A percentile compares a stretch with the other conserved stretches of the same genome.
phyloP scores from a whole-genome alignment of 163 green algal genomes.

The Trebouxiophyceae sp. region DNA sequence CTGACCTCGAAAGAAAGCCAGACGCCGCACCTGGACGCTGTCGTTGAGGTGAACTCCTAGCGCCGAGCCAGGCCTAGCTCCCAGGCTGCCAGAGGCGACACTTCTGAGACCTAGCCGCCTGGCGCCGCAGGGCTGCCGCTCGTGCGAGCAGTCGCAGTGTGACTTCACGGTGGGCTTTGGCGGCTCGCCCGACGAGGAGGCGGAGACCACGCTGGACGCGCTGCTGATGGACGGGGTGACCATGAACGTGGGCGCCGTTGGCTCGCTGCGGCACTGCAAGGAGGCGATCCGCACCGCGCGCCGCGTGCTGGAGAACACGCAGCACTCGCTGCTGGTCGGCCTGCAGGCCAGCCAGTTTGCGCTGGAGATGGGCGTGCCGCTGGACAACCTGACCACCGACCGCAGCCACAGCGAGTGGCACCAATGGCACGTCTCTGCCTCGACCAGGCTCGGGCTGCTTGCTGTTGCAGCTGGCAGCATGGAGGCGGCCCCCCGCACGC shows the following conservation, averaged over 20 bases:
- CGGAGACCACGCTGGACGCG: conserved; percentile 63
- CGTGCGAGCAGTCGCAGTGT: conserved; percentile 57
- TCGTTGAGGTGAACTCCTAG: conserved; percentile 36
- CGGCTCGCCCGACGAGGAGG: conserved; percentile 53
- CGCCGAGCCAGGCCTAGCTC: too few relatives aligned
- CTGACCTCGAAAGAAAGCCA: conserved; percentile 6
- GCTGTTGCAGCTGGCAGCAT: too few relatives aligned
- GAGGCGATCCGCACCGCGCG: conserved; percentile 36
- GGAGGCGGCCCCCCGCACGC: too few relatives aligned
- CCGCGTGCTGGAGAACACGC: conserved; percentile 52
- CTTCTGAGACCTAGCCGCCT: neutral
- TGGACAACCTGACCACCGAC: conserved; percentile 40
- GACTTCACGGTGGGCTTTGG: conserved; percentile 64
- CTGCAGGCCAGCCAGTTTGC: conserved; percentile 58
- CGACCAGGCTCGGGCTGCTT: too few relatives aligned
- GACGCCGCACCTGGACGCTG: conserved; percentile 21
- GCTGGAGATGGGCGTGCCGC: conserved; percentile 41
- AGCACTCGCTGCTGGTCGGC: conserved; percentile 55
- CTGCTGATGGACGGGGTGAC: conserved; percentile 64
- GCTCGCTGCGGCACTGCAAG: conserved; percentile 33
- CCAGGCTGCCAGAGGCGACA: too few relatives aligned
- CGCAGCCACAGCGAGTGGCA: conserved; percentile 18
- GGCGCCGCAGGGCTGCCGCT: conserved; percentile 24
- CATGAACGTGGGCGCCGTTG: conserved; percentile 52
- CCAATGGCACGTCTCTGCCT: conserved; percentile 32